Base-by-base conservation (phyloP, 352 stramenopile genomes). In the Phytopythium vexans region DNA sequence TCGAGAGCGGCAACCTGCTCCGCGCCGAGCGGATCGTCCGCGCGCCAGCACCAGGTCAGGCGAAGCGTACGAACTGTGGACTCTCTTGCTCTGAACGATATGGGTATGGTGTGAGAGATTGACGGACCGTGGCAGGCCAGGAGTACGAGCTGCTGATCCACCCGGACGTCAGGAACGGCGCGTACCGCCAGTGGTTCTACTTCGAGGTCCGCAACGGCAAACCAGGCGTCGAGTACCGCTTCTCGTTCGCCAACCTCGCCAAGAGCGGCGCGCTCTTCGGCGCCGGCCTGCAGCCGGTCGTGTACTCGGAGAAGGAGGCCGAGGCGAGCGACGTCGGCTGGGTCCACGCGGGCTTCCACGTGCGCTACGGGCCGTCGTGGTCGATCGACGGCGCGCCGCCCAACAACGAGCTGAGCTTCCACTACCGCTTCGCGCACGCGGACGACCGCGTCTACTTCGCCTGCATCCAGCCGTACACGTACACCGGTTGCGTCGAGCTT, bases 121-220 rank as follows among this genome's bases (percentile, higher is more conserved):
- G 21, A 27, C 21, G 34, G 35, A 51, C 37, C 38, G 0, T 43
- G 16, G 3, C 60, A 72, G 54, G 41, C 2, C 81, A 92, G 4
- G 79, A 89, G 48, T 92, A 90, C 54, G 82, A 92, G 36, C 45
- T 92, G 10, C 27, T 72, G 8, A 77, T 92, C 40, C 82, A 90
- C 43, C 82, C 82, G 0, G 82, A 92, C 61, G 67, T 90, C 53
- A 88, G 86, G 66, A 92, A 92, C 55, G 82, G 79, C 45, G 82
- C 82, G 8, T 92, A 92, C 49, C 73, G 82, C 7, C 88, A 97
- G 62, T 97, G 88, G 88, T 97, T 95, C 62, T 96, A 96, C 72
- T 97, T 96, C 54, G 57, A 85, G 35, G 80, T 95, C 14, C 80
- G 66, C 36, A 90, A 90, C 56, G 77, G 62, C 2, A 34, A 41